These are phyloP conservation scores for Candida insectorum DNA, from an alignment of 805 yeast genomes.

Conservation along the genomic window DNA sequence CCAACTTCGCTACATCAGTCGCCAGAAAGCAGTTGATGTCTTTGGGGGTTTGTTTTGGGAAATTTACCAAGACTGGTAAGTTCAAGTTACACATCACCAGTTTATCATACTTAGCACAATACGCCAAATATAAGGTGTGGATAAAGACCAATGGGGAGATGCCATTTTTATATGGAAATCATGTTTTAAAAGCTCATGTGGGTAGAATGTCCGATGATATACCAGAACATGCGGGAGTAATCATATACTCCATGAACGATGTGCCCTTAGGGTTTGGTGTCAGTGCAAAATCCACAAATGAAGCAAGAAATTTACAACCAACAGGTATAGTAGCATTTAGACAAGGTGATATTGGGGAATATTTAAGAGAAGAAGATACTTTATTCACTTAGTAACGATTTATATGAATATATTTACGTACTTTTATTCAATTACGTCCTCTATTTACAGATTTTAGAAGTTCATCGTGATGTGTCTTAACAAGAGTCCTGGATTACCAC, in stretches of 20 bases:
- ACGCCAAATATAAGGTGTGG: constrained; percentile 94
- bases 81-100: constrained; percentile 95
- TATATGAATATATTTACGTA: constrained; percentile 1
- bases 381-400: constrained; percentile 60
- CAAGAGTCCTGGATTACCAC: constrained; percentile 39
- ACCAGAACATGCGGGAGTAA: constrained; percentile 96
- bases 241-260: constrained; percentile 88
- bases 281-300: constrained; percentile 85
- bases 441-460: constrained; percentile 12
- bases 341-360: constrained; percentile 97
- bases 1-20: constrained; percentile 85
- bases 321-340: constrained; percentile 93
- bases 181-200: constrained; percentile 91
- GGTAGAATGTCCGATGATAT: constrained; percentile 97
- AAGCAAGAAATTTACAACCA: constrained; percentile 84
- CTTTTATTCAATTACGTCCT: background rate
- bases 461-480: constrained; percentile 28
- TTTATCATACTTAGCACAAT: constrained; percentile 73
- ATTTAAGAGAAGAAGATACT: constrained; percentile 96
- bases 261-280: constrained; percentile 95
- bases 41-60: constrained; percentile 89
- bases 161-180: constrained; percentile 97
- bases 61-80: constrained; percentile 96
- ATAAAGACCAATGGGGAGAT: constrained; percentile 96
- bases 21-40: constrained; percentile 91